Conservation (phyloP, 148 eudicot genomes). For the Simmondsia chinensis region DNA sequence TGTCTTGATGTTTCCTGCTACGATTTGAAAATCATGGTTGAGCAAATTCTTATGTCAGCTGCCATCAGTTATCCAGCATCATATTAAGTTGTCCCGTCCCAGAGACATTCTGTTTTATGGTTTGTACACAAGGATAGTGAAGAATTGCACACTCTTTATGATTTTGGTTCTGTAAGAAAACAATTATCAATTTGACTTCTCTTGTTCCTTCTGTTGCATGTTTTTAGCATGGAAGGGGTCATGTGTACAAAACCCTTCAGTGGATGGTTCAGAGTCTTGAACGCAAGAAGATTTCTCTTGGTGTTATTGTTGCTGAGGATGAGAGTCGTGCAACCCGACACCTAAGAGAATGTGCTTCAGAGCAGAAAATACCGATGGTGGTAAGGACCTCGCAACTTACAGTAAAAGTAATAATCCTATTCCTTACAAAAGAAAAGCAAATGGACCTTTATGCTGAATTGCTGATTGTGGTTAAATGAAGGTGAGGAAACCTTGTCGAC, state of each 20-base stretch:
- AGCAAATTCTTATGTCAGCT: too few species aligned
- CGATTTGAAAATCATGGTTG: too few species aligned
- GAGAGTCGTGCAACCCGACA: constrained; percentile 59
- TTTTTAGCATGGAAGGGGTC: constrained; percentile 77
- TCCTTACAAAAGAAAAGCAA: too few species aligned
- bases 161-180: not conserved
- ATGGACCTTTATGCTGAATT: too few species aligned
- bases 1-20: too few species aligned
- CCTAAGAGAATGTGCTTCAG: constrained; percentile 71
- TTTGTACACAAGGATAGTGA: too few species aligned
- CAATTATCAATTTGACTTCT: constrained; percentile 1
- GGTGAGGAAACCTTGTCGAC: not conserved
- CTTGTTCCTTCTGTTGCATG: constrained; percentile 7
- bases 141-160: too few species aligned
- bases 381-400: constrained; percentile 25
- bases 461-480: not conserved
- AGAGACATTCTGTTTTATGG: too few species aligned
- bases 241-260: constrained; percentile 61
- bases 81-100: too few species aligned
- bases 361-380: constrained; percentile 55
- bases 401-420: not conserved
- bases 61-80: too few species aligned
- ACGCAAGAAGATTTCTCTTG: constrained; percentile 35
- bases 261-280: constrained; percentile 50
- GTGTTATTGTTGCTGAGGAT: constrained; percentile 50